These are phyloP conservation scores for Penicillium sp. DNA, from an alignment of 2,329 filamentous ascomycete genomes.

Conservation along the genomic window DNA sequence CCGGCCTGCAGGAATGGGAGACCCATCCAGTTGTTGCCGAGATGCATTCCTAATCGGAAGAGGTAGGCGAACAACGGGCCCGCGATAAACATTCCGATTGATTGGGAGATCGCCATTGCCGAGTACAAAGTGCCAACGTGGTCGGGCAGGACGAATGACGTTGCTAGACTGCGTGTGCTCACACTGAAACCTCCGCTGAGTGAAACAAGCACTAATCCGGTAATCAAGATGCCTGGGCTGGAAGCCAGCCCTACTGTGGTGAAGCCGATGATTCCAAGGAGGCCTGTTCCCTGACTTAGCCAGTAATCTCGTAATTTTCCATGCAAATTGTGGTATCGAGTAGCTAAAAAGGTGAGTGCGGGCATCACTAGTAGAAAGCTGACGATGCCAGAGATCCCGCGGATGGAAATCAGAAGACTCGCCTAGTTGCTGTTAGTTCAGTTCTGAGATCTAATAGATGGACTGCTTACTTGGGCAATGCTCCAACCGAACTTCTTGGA, in stretches of 20 bases:
- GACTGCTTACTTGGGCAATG: conserved; percentile 23
- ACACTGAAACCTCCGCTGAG: conserved; percentile 25
- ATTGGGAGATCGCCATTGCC: conserved; percentile 23
- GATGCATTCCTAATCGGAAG: conserved; percentile 27
- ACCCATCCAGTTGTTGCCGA: conserved; percentile 28
- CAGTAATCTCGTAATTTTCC: conserved; percentile 22
- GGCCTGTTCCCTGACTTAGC: conserved; percentile 20
- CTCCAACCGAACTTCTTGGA: conserved; percentile 33
- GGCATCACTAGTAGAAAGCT: conserved; percentile 28
- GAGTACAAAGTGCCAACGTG: conserved; percentile 32
- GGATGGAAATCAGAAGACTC: conserved; percentile 30
- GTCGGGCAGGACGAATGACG: conserved; percentile 25
- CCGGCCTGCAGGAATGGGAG: conserved; percentile 28
- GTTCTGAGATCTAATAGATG: background rate
- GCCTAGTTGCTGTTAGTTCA: conserved; percentile 19
- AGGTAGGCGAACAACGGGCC: conserved; percentile 29
- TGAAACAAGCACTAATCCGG: conserved; percentile 25
- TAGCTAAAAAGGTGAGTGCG: conserved; percentile 11
- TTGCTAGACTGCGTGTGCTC: conserved; percentile 27
- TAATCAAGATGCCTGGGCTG: conserved; percentile 15
- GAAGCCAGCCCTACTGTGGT: conserved; percentile 18
- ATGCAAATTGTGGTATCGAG: conserved; percentile 19
- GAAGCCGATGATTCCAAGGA: conserved; percentile 24
- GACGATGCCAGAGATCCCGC: conserved; percentile 22
- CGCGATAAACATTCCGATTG: conserved; percentile 23